Evolutionary conservation across 2,329 filamentous ascomycete genomes (phyloP), one percentile per base, ranked within the genome.

Genomic region (Paracoccidioides lutzii): DNA sequence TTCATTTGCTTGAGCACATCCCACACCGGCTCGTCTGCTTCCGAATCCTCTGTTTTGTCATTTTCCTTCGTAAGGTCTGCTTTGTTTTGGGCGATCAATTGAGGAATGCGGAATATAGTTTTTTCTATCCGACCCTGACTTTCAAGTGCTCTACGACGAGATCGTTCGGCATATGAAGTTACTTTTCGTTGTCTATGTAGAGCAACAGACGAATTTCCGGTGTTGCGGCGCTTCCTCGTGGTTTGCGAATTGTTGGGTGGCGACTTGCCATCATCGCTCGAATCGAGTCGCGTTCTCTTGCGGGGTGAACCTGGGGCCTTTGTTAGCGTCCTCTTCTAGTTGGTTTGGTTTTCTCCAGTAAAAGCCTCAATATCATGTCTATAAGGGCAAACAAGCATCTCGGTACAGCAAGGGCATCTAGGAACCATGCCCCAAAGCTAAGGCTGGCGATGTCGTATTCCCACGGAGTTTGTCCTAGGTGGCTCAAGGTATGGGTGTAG

Each of bases 101-200:
- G 56, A 14, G 68, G 64, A 35, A 70, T 56, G 14, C 66, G 67
- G 45, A 66, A 69, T 9, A 70, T 56, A 4, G 70, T 70, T n/a
- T 60, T 63, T 22, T 68, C 60, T 33, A 71, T 66, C 4, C 64
- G 63, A 10, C 68, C 70, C 51, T 65, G 59, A 30, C 59, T 60
- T 56, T 70, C 67, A 3, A 59, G 60, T 15, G 60, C 58, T 37
- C 67, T 67, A 10, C 67, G 65, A 15, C 61, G 65, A 14, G 63
- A 61, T 42, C 67, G 65, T 42, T 66, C 65, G 5, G 65, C 61
- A 51, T 66, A 67, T 5, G 69, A 62, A 2, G 59, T 59, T 5
- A 60, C 44, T 42, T 52, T 40, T 12, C 58, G 60, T 22, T 40
- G 38, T 22, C 48, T 57, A 52, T 60, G 60, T 4, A 40, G 35